Evolutionary conservation across 257 asterid genomes (phyloP), one percentile per base, ranked within the genome.

Genomic region (Echium plantagineum): DNA sequence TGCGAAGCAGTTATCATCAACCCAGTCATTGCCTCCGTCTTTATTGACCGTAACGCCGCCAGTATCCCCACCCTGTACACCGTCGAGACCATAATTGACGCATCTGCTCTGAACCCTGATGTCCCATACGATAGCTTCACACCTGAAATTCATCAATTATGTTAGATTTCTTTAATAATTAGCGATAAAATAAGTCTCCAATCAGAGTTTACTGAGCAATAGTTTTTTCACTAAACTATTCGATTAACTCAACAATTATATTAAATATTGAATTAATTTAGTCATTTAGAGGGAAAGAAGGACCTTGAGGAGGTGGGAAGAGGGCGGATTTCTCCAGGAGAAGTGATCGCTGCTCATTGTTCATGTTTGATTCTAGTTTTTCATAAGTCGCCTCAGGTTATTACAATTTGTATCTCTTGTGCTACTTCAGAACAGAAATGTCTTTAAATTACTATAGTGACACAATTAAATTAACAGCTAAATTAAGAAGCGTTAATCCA

Each of bases 1-100:
- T 91, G 98, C 17, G 98, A 91, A 22, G 98, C 97, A 4, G 97
- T 91, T 77, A 91, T 86, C 98, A 88, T 88, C 53, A 91, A 66
- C 15, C 97, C 98, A 15, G 69, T 78, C 48, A 71, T 78, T 0
- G 95, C 85, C 20, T 74, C 68, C 7, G 97, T 85, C 58, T 86
- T 85, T 17, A 88, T 55, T 22, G 98, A 85, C 73, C 98, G 75
- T 60, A 91, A 70, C 12, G 95, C 94, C 57, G 91, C 95, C 77
- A 91, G 75, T 69, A 91, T 80, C 20, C 98, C 98, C 53, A 88
- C 74, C 21, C 98, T 85, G 63, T 77, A 91, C 60, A 88, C 78
- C 17, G 94, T 84, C 2, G 98, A 86, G 72, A 82, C 85, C 49
- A 91, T 76, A 65, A 88, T 17, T 0, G 80, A 73, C 0, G 89